Evolutionary conservation across 164 flowering plant species (phyloP).

Genomic region (Macadamia integrifolia): DNA sequence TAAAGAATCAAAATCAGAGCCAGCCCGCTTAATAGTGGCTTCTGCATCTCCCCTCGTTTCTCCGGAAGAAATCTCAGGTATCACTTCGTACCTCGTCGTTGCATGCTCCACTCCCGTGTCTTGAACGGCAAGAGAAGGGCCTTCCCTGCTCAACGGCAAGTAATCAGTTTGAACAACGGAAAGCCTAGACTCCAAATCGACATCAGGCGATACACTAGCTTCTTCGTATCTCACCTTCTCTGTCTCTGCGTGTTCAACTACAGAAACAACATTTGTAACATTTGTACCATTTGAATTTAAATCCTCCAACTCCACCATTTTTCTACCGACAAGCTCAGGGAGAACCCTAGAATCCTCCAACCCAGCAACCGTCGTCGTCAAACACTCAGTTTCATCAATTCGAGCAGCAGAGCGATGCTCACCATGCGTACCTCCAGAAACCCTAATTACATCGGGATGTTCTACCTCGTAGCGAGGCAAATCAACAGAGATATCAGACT

Average conservation of each 20-base stretch:
- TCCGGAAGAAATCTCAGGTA: background rate
- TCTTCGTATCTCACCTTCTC: conserved; percentile 7
- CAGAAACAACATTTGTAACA: too few relatives aligned
- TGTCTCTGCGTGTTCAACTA: background rate
- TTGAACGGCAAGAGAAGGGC: background rate
- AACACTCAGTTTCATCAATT: too few relatives aligned
- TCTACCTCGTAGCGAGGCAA: background rate
- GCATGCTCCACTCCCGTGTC: background rate
- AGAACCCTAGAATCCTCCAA: background rate
- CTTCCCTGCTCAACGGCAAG: too few relatives aligned
- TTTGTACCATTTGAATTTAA: too few relatives aligned
- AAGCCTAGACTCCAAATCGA: background rate
- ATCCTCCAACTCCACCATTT: too few relatives aligned
- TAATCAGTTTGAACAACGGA: too few relatives aligned
- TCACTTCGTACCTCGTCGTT: background rate
- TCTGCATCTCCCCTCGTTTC: background rate
- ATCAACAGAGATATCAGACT: conserved; percentile 6
- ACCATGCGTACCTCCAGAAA: conserved; percentile 1
- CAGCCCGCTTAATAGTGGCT: background rate
- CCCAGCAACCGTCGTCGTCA: too few relatives aligned
- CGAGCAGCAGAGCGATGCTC: background rate
- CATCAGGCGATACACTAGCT: background rate
- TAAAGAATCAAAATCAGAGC: conserved; percentile 1
- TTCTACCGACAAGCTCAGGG: too few relatives aligned
- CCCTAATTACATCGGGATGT: conserved; percentile 1